Base-by-base conservation (phyloP, 208 protist species). In the Acanthamoeba quina region DNA sequence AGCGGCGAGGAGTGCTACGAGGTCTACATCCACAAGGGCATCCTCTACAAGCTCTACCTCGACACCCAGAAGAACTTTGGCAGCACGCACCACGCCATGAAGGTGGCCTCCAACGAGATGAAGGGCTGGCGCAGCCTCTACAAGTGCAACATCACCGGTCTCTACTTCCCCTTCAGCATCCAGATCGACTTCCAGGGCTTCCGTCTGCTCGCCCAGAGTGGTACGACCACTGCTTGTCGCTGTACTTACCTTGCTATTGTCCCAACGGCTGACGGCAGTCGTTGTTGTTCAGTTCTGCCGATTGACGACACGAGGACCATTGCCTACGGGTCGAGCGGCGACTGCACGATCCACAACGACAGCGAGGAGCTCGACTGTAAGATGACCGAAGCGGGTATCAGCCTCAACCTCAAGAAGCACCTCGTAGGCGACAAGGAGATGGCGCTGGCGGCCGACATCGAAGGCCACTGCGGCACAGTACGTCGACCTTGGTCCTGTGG, bases 101-200 rank as follows among this genome's bases (percentile, higher is more conserved):
- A 93, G 52, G 34, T 93, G 64, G 90, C 68, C 54, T 93, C 90
- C 70, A 76, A 93, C 56, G 90, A 93, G 90, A 83, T 93, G 68
- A 56, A 68, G 49, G 90, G 90, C 9, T 93, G 60, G 68, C 44
- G 54, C 24, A 70, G 68, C 68, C 70, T 93, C 24, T 76, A 41
- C 56, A 80, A 83, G 37, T 93, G 66, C 37, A 29, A 49, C 62
- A 82, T 93, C 56, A 10, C 66, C 19, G 90, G 68, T 5, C 72
- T 93, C 31, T 68, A 62, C 90, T 93, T 93, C 49, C 90, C 90
- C 17, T 93, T 93, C 90, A 76, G 29, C 70, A 68, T 93, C 5
- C 90, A 93, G 72, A 93, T 93, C 56, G 90, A 93, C 52, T 93
- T 93, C 37, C 90, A 93, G 90, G 90, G 90, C 60, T 93, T 93